Base-by-base conservation (phyloP, 768 basidiomycete species). In the Udeniomyces megalosporus region DNA sequence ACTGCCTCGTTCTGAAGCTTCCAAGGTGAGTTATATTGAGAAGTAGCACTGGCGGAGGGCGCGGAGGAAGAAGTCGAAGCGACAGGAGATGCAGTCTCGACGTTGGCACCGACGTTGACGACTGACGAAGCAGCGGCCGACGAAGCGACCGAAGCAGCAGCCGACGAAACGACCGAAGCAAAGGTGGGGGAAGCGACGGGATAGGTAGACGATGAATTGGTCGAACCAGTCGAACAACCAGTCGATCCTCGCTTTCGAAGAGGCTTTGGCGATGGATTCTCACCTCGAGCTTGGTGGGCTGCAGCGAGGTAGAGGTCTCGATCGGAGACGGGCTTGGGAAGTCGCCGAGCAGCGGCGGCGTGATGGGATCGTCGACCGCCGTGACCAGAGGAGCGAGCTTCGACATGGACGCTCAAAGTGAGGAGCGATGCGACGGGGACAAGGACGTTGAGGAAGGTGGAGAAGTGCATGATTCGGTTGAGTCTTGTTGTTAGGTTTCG, bases 21-120 rank as follows among this genome's bases (percentile, higher is more conserved):
- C 68, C 69, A 70, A 32, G 57, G 55, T 20, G 66, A 68, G 56
- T 62, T 60, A 51, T 62, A 69, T 26, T 48, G 17, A 44, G 53
- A 38, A 26, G 57, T 42, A 3, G 58, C 20, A 42, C 66, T 35
- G 26, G 64, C 28, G 22, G 68, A 44, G 10, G 67, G 35, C n/a
- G 68, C 51, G 6, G 65, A 57, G 22, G 60, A 51, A 55, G 64
- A 66, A 14, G 48, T 2, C 8, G 59, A 29, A 5, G 64, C 20
- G 3, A 58, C 4, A 14, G 59, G 35, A 24, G 64, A 31, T 20
- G 14, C 26, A 4, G n/a, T 60, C 55, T 5, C 17, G 22, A 47
- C 50, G 26, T 48, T 34, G 15, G 35, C 38, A 14, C 22, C 45
- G 24, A 59, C 58, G 42, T 42, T 44, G 52, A 45, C 38, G 26